phyloP scores from a whole-genome alignment of 805 yeast genomes.

The Lachancea nothofagi region DNA sequence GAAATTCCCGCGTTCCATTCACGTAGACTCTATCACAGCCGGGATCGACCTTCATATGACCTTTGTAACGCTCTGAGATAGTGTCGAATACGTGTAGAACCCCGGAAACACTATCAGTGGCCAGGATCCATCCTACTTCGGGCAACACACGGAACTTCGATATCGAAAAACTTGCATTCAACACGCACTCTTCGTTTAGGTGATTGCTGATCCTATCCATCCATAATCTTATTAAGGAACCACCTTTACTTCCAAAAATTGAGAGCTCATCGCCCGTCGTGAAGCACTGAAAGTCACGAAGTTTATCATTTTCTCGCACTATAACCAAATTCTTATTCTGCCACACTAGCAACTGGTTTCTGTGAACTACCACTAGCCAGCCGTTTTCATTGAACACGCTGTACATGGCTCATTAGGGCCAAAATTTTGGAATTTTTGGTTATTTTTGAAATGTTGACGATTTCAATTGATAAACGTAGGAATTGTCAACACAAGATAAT shows the following conservation, averaged over 20 bases:
- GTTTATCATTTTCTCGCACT: neutral
- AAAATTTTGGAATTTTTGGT: neutral
- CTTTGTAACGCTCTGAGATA: slow-evolving; percentile 12
- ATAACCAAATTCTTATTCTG: too few relatives aligned
- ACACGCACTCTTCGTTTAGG: slow-evolving; percentile 7
- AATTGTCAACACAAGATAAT: too few relatives aligned
- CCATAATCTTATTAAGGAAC: neutral
- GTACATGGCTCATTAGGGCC: neutral
- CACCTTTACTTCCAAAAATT: slow-evolving; percentile 2
- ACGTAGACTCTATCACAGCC: neutral
- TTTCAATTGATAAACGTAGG: too few relatives aligned
- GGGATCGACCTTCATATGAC: slow-evolving; percentile 6
- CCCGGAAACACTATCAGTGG: slow-evolving; percentile 11
- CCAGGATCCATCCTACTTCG: slow-evolving; percentile 12
- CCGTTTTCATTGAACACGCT: neutral
- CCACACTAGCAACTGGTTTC: too few relatives aligned
- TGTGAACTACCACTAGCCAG: too few relatives aligned
- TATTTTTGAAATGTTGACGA: neutral
- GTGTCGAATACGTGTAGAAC: slow-evolving; percentile 15
- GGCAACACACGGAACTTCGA: slow-evolving; percentile 14
- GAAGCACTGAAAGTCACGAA: slow-evolving; percentile 2
- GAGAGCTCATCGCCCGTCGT: neutral
- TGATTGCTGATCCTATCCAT: neutral
- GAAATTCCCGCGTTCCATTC: neutral
- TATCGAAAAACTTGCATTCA: slow-evolving; percentile 13